Evolutionary conservation across 768 basidiomycete species (phyloP).

Genomic region (Lactarius deliciosus): DNA sequence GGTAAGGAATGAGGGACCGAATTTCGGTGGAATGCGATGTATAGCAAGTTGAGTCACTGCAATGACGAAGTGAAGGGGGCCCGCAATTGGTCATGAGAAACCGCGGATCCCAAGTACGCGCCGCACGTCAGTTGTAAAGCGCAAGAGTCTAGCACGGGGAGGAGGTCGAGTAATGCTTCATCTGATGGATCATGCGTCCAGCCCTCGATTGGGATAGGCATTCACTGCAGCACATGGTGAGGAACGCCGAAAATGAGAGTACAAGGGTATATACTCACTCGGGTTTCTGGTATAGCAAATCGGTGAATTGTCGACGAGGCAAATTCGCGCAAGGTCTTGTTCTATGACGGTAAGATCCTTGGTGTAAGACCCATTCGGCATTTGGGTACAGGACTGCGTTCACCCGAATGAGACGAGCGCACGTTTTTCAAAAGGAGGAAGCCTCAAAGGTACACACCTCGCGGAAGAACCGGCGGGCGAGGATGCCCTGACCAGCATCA

Average conservation of each 20-base stretch:
- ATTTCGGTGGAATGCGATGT: conserved; percentile 12
- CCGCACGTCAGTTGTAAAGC: conserved; percentile 95
- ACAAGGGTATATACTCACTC: conserved; percentile 51
- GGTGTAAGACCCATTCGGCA: conserved; percentile 90
- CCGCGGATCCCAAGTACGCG: conserved; percentile 79
- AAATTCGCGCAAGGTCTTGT: conserved; percentile 86
- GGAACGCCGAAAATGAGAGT: conserved; percentile 2
- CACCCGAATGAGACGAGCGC: neutral
- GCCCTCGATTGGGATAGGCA: conserved; percentile 98
- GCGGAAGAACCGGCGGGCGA: conserved; percentile 86
- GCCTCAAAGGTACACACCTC: conserved; percentile 56
- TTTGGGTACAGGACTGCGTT: conserved; percentile 82
- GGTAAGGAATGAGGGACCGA: conserved; percentile 13
- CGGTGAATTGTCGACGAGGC: conserved; percentile 95
- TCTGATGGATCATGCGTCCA: conserved; percentile 98
- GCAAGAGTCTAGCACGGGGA: conserved; percentile 94
- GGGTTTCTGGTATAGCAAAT: conserved; percentile 89
- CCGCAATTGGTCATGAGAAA: conserved; percentile 40
- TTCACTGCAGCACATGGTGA: conserved; percentile 61
- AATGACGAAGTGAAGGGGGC: conserved; percentile 4
- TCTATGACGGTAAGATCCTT: conserved; percentile 91
- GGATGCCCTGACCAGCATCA: conserved; percentile 89
- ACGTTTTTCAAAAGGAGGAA: neutral
- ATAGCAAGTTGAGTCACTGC: neutral
- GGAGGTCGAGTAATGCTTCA: conserved; percentile 91